phyloP scores from a whole-genome alignment of 108 stramenopile species.

The Skeletonema potamos region DNA sequence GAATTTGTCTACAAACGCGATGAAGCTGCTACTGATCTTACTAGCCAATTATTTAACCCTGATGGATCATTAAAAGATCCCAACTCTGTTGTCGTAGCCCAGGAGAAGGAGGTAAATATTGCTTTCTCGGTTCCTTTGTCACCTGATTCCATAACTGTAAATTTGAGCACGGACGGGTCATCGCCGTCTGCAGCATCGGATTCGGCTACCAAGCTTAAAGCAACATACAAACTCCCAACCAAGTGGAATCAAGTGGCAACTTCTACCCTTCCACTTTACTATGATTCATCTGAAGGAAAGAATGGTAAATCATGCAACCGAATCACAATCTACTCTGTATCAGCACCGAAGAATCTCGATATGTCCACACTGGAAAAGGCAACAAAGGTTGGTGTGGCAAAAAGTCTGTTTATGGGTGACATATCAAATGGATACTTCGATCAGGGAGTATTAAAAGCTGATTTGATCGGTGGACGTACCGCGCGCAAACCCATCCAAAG shows the following conservation, averaged over 20 bases:
- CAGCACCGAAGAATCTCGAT: constrained; percentile 39
- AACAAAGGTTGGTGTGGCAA: constrained; percentile 65
- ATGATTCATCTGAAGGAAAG: constrained; percentile 60
- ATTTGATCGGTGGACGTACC: constrained; percentile 67
- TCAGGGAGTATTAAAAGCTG: constrained; percentile 58
- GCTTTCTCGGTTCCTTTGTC: constrained; percentile 42
- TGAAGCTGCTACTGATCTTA: constrained; percentile 45
- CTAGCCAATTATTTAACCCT: constrained; percentile 64
- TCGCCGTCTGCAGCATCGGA: constrained; percentile 17
- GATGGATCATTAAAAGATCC: constrained; percentile 70
- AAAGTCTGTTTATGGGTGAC: constrained; percentile 56
- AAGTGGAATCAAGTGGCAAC: constrained; percentile 67
- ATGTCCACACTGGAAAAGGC: constrained; percentile 61
- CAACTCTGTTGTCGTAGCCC: constrained; percentile 51
- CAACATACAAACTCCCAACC: constrained; percentile 63
- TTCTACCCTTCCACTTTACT: constrained; percentile 46
- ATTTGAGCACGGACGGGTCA: constrained; percentile 37
- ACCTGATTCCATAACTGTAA: constrained; percentile 36
- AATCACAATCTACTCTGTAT: constrained; percentile 62
- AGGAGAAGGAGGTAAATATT: constrained; percentile 50
- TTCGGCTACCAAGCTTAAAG: constrained; percentile 15
- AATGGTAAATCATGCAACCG: constrained; percentile 70
- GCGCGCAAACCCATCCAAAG: constrained; percentile 31
- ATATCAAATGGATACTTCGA: constrained; percentile 42
- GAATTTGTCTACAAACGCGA: constrained; percentile 8